Evolutionary conservation across 1,284 basidiomycete species (phyloP).

Genomic region (Apiotrichum montevideense): DNA sequence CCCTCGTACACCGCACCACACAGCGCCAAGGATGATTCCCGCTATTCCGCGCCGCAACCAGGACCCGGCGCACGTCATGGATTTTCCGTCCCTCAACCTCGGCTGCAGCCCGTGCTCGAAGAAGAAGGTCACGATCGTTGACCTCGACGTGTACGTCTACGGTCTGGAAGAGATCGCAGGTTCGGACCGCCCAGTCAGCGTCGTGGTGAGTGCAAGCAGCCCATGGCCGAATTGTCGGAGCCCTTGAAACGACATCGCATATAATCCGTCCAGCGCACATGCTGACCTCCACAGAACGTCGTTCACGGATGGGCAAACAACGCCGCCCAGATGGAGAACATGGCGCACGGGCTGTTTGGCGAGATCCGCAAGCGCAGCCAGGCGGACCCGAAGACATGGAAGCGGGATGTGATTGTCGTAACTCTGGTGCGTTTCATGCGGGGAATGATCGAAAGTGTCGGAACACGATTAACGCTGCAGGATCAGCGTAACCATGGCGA

Average conservation of each 20-base stretch:
- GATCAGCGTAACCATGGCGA: slow-evolving; percentile 73
- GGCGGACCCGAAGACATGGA: slow-evolving; percentile 7
- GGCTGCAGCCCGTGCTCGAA: slow-evolving; percentile 13
- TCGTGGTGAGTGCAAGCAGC: slow-evolving; percentile 24
- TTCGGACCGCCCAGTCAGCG: slow-evolving; percentile 23
- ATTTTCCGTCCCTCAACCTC: slow-evolving; percentile 29
- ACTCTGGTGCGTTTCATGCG: slow-evolving; percentile 30
- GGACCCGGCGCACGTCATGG: slow-evolving; percentile 17
- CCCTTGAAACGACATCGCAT: too few species aligned
- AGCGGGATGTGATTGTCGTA: slow-evolving; percentile 40
- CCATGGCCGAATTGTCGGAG: too few species aligned
- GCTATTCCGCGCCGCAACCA: slow-evolving; percentile 16
- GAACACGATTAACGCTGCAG: neutral
- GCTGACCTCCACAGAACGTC: slow-evolving; percentile 9
- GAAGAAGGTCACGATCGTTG: slow-evolving; percentile 27
- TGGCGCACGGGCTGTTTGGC: slow-evolving; percentile 35
- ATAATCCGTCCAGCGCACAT: too few species aligned
- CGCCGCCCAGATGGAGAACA: slow-evolving; percentile 27
- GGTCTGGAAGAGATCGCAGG: slow-evolving; percentile 36
- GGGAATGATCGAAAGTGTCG: too few species aligned
- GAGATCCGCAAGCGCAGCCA: slow-evolving; percentile 12
- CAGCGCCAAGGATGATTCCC: slow-evolving; percentile 1
- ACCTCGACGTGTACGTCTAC: slow-evolving; percentile 34
- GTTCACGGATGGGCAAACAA: slow-evolving; percentile 19
- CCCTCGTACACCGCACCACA: too few species aligned